Evolutionary conservation across 2,329 filamentous ascomycete genomes (phyloP), one percentile per base, ranked within the genome.

Genomic region (Zymoseptoria pseudotritici): DNA sequence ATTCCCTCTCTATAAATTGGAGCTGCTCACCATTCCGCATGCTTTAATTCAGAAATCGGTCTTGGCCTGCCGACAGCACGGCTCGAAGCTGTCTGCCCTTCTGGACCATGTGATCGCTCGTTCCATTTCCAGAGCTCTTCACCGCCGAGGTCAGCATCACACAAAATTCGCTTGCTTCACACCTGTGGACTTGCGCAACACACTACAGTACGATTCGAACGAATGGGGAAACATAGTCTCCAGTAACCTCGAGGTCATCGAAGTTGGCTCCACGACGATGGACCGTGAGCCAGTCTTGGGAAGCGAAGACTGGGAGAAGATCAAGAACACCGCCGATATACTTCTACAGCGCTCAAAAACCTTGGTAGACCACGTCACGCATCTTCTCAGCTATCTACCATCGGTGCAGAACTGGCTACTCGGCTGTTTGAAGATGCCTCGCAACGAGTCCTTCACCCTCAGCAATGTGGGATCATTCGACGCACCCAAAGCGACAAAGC

Each of bases 391-490:
- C 57, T 81, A 80, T 53, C 63, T 74, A 1, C 69, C 70, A 3
- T 73, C 74, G 57, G 72, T 79, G 26, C 65, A 74, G 4, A 65
- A 66, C 7, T 81, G 78, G 78, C 69, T 72, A 4, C 50, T 66
- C 6, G 69, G 69, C 2, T 75, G 78, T 53, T 53, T 79, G 9
- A 74, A 74, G 3, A 64, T 74, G 56, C 60, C 61, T 31, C 69
- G 78, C 21, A 76, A 77, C 49, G 69, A 62, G 11, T 77, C 76
- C 4, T 80, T 76, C 57, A 77, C 79, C 64, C 58, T 81, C 8
- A 80, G 78, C 66, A 81, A 81, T 61, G 55, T 79, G 2, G 72
- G 74, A 29, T 70, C 67, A 1, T 77, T 80, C 61, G 69, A 74
- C 24, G 52, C 29, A 1, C 10, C 26, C 13, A 59, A 11, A 7